Evolutionary conservation across 2,329 filamentous ascomycete species (phyloP), one percentile per base, ranked within the genome.

Genomic region (Scytalidium sp.): DNA sequence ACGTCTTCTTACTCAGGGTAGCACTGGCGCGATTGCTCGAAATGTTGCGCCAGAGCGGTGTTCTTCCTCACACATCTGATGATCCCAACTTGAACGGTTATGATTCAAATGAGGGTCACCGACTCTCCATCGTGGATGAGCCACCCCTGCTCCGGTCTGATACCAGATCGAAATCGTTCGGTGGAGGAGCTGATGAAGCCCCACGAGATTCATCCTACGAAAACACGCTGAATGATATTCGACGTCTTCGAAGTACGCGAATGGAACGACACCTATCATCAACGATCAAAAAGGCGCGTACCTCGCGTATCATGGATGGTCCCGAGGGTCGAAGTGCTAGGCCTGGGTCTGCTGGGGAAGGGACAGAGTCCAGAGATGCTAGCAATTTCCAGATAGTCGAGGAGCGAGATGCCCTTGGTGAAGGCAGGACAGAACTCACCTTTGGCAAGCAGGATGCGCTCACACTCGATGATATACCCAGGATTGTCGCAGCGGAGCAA

Each of bases 401-500:
- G 63, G 90, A 95, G 60, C 79, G 81, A 44, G 87, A 89, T 58
- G 75, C 74, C 25, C 82, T 84, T 57, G 81, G 84, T 45, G 86
- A 89, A 57, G 79, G 82, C 19, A 80, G 85, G 25, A 85, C 87
- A 15, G 90, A 93, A 60, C 78, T 92, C 59, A 93, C 92, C 63
- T 91, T 99, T 64, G 90, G 90, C 29, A 85, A 91, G 58, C 88
- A 93, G 63, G 92, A 97, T 68, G 90, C 90, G 20, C 81, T 99
- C 54, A 97, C 93, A 0, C 74, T 99, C 50, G 94, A 99, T 63
- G 94, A 99, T 63, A 97, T 99, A 59, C 91, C 94, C 8, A 83
- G 94, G 55, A 96, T 99, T 62, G 92, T 97, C 40, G 94, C 94
- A 27, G 90, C 94, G 13, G 92, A 97, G 67, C 93, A 97, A 70